A percentile compares a stretch with the other conserved stretches of the same genome.
Conservation (phyloP, 1,284 basidiomycete genomes). For the Malassezia nana region DNA sequence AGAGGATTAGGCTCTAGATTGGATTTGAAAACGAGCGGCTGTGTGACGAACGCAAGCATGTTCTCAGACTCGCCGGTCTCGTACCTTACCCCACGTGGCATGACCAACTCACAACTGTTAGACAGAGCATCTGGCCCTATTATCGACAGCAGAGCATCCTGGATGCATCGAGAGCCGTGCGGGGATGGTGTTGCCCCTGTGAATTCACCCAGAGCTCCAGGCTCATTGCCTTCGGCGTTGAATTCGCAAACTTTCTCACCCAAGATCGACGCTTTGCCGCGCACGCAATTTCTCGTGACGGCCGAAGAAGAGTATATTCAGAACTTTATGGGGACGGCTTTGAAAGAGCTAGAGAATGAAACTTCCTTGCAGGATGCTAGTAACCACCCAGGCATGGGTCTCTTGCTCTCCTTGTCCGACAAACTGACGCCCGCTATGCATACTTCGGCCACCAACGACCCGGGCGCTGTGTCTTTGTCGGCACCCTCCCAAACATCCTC, state of each 20-base stretch:
- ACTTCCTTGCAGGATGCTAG: background rate
- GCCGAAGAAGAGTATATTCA: background rate
- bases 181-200: background rate
- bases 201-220: background rate
- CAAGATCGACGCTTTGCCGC: background rate
- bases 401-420: constrained; percentile 9
- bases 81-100: background rate
- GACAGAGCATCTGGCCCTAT: background rate
- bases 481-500: background rate
- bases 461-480: background rate
- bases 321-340: background rate
- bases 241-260: background rate
- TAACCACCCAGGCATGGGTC: constrained; percentile 10
- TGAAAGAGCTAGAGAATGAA: background rate
- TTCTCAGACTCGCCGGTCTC: background rate
- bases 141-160: background rate
- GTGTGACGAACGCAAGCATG: background rate
- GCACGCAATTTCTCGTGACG: background rate
- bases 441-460: background rate
- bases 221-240: background rate
- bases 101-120: background rate
- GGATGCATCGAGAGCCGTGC: background rate
- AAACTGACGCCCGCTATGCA: background rate
- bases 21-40: background rate
- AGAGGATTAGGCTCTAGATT: background rate